Base-by-base conservation (phyloP, 495 filamentous ascomycete genomes). In the Aspergillus conjunctus region DNA sequence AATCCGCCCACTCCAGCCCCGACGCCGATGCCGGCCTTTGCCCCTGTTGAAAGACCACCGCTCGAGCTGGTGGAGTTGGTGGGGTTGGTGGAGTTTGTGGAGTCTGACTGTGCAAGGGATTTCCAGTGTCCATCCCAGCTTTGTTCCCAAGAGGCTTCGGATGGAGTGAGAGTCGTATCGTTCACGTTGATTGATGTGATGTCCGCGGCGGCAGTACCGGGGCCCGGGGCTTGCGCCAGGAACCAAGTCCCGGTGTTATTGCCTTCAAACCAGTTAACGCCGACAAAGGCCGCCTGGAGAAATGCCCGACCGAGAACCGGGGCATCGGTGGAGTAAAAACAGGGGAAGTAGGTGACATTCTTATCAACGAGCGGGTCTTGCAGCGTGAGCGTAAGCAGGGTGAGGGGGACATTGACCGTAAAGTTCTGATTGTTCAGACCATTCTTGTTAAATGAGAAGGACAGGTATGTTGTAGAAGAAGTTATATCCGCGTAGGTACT, bases 261-360 rank as follows among this genome's bases (percentile, higher is more conserved):
- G 0, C 62, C 57, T 26, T 60, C 37, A 15, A 43, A 57, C 41
- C 33, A 54, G 18, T 58, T 83, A 9, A 76, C 74, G 14, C 80
- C 83, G 0, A 85, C 56, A 56, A 86, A 85, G 5, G 83, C 79
- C 14, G 81, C 81, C 65, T 87, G 84, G 4, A 87, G 62, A 53
- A 87, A 86, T 0, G 83, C 73, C 21, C 84, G 75, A 1, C 83
- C 83, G 22, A 86, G 76, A 5, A 67, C 65, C 43, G 72, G 81
- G 6, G 22, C 39, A 14, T 60, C 62, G 37, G 20, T 45, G 1
- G 63, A 72, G 0, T 76, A 72, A 31, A 73, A 69, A 52, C 82
- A 84, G 14, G 84, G 84, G 60, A 87, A 83, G 62, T 86, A 87
- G 8, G 69, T 71, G 11, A 71, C 73, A 26, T 74, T 66, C 8